phyloP scores from a whole-genome alignment of 1,284 basidiomycete species.

The Sphagnurus paluster region DNA sequence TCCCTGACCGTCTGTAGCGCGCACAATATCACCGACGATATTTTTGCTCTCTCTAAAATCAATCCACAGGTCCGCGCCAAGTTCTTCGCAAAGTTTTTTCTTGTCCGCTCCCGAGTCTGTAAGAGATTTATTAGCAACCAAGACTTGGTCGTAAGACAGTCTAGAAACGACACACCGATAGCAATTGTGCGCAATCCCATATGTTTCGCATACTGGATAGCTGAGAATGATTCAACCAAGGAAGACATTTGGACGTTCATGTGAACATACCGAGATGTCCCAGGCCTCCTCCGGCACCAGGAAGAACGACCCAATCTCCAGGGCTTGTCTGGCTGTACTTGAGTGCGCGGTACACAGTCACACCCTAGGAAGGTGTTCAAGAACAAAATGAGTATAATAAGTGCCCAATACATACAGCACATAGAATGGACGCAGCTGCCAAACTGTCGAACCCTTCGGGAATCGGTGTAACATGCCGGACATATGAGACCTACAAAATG shows the following conservation, averaged over 20 bases:
- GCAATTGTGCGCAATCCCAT: slow-evolving; percentile 82
- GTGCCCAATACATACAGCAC: slow-evolving; percentile 54
- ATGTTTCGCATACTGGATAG: slow-evolving; percentile 75
- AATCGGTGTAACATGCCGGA: slow-evolving; percentile 74
- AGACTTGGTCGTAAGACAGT: background rate
- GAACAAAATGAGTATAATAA: background rate
- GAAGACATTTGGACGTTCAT: background rate
- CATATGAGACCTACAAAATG: slow-evolving; percentile 58
- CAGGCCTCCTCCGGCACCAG: slow-evolving; percentile 76
- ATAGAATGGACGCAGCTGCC: slow-evolving; percentile 81
- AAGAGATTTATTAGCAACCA: background rate
- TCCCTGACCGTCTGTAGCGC: slow-evolving; percentile 68
- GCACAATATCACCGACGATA: slow-evolving; percentile 62
- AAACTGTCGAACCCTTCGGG: slow-evolving; percentile 65
- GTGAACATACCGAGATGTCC: slow-evolving; percentile 58
- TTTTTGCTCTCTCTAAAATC: slow-evolving; percentile 73
- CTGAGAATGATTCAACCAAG: slow-evolving; percentile 32
- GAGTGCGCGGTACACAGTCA: slow-evolving; percentile 84
- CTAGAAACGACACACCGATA: slow-evolving; percentile 46
- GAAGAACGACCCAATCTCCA: slow-evolving; percentile 84
- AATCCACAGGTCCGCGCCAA: slow-evolving; percentile 81
- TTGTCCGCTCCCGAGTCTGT: slow-evolving; percentile 76
- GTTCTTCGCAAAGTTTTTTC: slow-evolving; percentile 60
- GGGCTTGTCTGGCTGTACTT: slow-evolving; percentile 70
- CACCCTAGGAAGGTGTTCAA: slow-evolving; percentile 42